Conservation (phyloP, 2,329 filamentous ascomycete genomes). For the Akanthomyces uredinophilus region DNA sequence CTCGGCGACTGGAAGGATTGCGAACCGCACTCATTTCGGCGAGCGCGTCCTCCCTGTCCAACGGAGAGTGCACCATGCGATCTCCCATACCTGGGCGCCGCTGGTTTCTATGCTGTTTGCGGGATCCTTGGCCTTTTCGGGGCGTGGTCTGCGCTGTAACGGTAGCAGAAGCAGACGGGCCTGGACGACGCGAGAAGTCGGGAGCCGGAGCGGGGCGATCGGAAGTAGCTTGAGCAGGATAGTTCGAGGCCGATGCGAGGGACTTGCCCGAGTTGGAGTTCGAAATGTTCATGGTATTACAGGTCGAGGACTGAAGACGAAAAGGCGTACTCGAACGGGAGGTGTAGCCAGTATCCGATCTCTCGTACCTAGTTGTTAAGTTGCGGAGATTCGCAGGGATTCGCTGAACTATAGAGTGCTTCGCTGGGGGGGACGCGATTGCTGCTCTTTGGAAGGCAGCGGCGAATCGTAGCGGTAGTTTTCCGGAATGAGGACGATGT, state of each 20-base stretch:
- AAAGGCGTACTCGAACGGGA: slow-evolving; percentile 12
- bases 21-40: slow-evolving; percentile 64
- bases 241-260: slow-evolving; percentile 39
- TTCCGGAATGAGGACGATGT: neutral
- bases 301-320: neutral
- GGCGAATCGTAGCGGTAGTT: neutral
- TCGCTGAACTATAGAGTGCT: neutral
- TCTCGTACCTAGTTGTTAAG: slow-evolving; percentile 18
- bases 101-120: slow-evolving; percentile 80
- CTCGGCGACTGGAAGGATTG: slow-evolving; percentile 66
- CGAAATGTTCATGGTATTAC: slow-evolving; percentile 29
- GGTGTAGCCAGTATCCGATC: slow-evolving; percentile 14
- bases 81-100: slow-evolving; percentile 56
- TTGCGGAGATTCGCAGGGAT: slow-evolving; percentile 5
- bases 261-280: slow-evolving; percentile 43
- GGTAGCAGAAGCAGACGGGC: slow-evolving; percentile 29
- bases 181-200: slow-evolving; percentile 46
- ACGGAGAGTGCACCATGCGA: slow-evolving; percentile 26
- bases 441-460: neutral
- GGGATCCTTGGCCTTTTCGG: slow-evolving; percentile 69
- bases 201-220: slow-evolving; percentile 42
- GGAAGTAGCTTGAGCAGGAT: slow-evolving; percentile 36
- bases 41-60: slow-evolving; percentile 81
- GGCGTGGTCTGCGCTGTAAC: slow-evolving; percentile 39
- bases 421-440: neutral